Evolutionary conservation across 1,284 basidiomycete genomes (phyloP).

Genomic region (Coniferiporia sulphurascens): DNA sequence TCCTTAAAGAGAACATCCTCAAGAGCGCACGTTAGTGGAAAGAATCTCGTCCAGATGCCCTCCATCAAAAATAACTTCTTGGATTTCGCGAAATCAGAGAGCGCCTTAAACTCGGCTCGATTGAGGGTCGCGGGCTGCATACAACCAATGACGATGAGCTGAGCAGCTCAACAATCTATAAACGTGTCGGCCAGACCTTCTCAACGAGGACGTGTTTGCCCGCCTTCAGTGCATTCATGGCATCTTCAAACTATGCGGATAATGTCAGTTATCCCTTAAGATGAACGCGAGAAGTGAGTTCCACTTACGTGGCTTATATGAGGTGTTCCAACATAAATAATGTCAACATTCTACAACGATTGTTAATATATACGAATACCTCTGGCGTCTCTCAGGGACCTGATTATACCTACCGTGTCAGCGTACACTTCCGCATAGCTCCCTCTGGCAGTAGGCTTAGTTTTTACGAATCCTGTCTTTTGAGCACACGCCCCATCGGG

Average conservation of each 20-base stretch:
- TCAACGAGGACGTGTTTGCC: constrained; percentile 19
- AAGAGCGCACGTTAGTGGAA: constrained; percentile 22
- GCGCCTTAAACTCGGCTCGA: constrained; percentile 15
- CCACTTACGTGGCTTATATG: constrained; percentile 36
- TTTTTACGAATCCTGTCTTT: constrained; percentile 3
- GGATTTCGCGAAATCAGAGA: constrained; percentile 34
- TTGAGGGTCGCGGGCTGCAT: constrained; percentile 17
- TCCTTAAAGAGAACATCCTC: constrained; percentile 20
- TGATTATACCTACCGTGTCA: constrained; percentile 1
- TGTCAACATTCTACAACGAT: constrained; percentile 33
- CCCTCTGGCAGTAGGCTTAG: constrained; percentile 32
- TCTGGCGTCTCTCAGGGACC: background rate
- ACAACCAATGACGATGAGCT: background rate
- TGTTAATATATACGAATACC: background rate
- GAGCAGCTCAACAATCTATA: background rate
- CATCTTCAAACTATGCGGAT: constrained; percentile 14
- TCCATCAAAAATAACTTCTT: constrained; percentile 42
- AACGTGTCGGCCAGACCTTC: constrained; percentile 8
- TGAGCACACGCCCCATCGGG: constrained; percentile 24
- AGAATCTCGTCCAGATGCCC: constrained; percentile 30
- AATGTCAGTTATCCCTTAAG: background rate
- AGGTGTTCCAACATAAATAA: constrained; percentile 40
- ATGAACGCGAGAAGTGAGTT: background rate
- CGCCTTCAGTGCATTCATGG: constrained; percentile 13
- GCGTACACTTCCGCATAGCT: constrained; percentile 40